Evolutionary conservation across 495 filamentous ascomycete genomes (phyloP).

Genomic region (Trichodelitschia bisporula): DNA sequence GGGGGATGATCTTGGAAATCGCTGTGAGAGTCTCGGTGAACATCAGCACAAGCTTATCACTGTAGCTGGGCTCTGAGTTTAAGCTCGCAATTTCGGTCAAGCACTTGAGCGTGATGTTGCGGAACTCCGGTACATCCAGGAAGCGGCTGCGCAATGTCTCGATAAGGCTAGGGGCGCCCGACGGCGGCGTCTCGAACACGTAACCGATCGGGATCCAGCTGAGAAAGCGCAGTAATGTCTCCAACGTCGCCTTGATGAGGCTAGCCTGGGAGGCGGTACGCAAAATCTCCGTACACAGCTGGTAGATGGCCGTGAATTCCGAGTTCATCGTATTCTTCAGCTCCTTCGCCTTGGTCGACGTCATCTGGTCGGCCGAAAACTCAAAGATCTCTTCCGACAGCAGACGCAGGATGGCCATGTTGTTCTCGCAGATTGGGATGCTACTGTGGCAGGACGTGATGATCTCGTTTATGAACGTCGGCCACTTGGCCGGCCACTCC

Average conservation of each 20-base stretch:
- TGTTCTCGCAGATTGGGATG: slow-evolving; percentile 96
- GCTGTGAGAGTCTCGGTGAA: slow-evolving; percentile 84
- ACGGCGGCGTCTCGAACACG: slow-evolving; percentile 73
- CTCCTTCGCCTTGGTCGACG: slow-evolving; percentile 80
- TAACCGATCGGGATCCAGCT: slow-evolving; percentile 98
- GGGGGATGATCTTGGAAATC: slow-evolving; percentile 72
- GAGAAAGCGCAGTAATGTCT: slow-evolving; percentile 83
- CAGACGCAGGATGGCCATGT: slow-evolving; percentile 92
- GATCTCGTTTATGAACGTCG: slow-evolving; percentile 98
- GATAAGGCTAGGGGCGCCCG: slow-evolving; percentile 37
- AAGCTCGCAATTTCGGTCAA: slow-evolving; percentile 91
- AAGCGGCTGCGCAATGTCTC: slow-evolving; percentile 80
- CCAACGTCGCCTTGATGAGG: slow-evolving; percentile 78
- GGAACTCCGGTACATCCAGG: slow-evolving; percentile 72
- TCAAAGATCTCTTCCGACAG: slow-evolving; percentile 97
- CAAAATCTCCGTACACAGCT: slow-evolving; percentile 83
- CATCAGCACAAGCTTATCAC: slow-evolving; percentile 87
- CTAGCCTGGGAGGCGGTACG: slow-evolving; percentile 68
- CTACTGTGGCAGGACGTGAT: slow-evolving; percentile 84
- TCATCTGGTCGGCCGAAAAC: slow-evolving; percentile 97
- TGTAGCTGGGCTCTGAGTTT: slow-evolving; percentile 57
- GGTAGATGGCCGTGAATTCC: slow-evolving; percentile 93
- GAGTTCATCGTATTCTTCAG: slow-evolving; percentile 95
- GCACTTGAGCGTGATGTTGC: slow-evolving; percentile 89
- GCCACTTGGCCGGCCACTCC: slow-evolving; percentile 99